Percentiles rank a stretch among this genome's conserved stretches.
Conservation (phyloP, 768 basidiomycete genomes). For the Coprinopsis sp. region DNA sequence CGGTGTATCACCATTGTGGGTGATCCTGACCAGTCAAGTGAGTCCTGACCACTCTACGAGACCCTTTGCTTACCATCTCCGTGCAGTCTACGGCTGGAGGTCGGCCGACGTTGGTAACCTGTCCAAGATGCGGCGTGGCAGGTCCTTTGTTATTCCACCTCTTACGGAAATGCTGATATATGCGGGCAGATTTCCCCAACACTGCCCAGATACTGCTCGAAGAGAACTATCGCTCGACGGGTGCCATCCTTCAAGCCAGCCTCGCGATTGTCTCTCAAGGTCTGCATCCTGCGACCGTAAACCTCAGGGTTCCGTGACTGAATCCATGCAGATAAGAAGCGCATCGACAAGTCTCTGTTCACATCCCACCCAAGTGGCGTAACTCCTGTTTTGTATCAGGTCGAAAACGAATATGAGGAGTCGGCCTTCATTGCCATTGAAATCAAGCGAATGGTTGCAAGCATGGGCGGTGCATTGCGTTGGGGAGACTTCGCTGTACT, state of each 20-base stretch:
- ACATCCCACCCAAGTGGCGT: conserved; percentile 64
- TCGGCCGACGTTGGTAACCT: conserved; percentile 76
- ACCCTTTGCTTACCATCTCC: background rate
- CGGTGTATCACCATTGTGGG: conserved; percentile 76
- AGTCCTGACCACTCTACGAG: background rate
- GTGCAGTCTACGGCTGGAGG: conserved; percentile 78
- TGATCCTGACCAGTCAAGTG: conserved; percentile 88
- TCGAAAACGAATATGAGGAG: conserved; percentile 56
- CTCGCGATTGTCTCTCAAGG: conserved; percentile 83
- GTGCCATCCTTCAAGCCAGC: conserved; percentile 65
- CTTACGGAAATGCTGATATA: background rate
- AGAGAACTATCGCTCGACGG: conserved; percentile 84
- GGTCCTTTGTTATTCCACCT: background rate
- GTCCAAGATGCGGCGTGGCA: conserved; percentile 64
- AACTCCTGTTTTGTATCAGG: conserved; percentile 52
- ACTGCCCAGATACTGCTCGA: conserved; percentile 72
- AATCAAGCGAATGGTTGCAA: conserved; percentile 72
- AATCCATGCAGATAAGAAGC: conserved; percentile 54
- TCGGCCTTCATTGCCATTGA: conserved; percentile 69
- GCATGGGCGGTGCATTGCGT: conserved; percentile 62
- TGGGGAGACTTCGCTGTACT: conserved; percentile 83
- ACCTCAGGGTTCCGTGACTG: background rate
- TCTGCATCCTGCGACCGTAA: conserved; percentile 17
- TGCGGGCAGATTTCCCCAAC: conserved; percentile 53
- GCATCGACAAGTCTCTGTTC: conserved; percentile 69